Conservation (phyloP, 2,329 filamentous ascomycete species). For the Fusarium sp. region DNA sequence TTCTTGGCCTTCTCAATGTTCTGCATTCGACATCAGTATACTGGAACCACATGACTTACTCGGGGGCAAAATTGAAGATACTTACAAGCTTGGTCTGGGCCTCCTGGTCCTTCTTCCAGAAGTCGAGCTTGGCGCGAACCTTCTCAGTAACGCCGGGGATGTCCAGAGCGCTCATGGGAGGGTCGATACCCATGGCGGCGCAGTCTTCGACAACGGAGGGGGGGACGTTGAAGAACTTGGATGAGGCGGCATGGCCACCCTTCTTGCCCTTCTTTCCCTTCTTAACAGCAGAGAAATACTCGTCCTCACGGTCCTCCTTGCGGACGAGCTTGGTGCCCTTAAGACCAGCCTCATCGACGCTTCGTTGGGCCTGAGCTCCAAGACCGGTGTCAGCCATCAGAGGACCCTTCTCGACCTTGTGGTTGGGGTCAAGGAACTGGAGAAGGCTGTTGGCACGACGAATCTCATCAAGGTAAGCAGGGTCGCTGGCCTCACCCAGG, state of each 20-base stretch:
- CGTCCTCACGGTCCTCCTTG: conserved; percentile 90
- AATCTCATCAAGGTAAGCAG: conserved; percentile 93
- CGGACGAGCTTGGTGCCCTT: conserved; percentile 86
- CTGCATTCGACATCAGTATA: conserved; percentile 60
- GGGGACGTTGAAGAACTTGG: conserved; percentile 81
- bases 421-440: conserved; percentile 86
- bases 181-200: conserved; percentile 83
- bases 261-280: conserved; percentile 89
- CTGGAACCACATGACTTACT: not conserved
- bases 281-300: conserved; percentile 84
- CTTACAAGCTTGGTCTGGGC: conserved; percentile 90
- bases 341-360: conserved; percentile 82
- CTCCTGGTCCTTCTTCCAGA: conserved; percentile 93
- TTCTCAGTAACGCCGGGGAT: conserved; percentile 85
- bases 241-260: conserved; percentile 58
- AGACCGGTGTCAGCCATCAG: conserved; percentile 76
- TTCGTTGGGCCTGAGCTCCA: conserved; percentile 81
- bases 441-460: conserved; percentile 88
- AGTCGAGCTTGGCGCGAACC: conserved; percentile 88
- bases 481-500: conserved; percentile 84
- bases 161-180: conserved; percentile 86
- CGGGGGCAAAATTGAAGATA: conserved; percentile 28
- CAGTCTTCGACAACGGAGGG: conserved; percentile 94
- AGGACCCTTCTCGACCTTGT: conserved; percentile 73
- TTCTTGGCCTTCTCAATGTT: conserved; percentile 97